Evolutionary conservation across 225 moss, liverwort and hornwort species (phyloP), one percentile per base, ranked within the genome.

Genomic region (Bryoerythrophyllum caledonicum): DNA sequence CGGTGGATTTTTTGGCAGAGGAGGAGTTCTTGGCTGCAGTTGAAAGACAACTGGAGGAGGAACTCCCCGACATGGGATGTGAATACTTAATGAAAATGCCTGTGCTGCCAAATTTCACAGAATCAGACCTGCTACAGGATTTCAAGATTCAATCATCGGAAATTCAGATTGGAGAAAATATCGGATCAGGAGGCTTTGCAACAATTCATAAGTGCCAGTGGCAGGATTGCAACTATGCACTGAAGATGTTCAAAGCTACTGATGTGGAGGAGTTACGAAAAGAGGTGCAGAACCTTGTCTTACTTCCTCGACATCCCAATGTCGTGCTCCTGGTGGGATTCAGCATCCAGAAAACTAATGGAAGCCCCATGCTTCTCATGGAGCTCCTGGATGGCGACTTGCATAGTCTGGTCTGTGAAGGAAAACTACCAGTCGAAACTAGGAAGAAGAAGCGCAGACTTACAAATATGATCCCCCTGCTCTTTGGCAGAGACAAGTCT

Each of bases 61-160:
- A n/a, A n/a, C n/a, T n/a, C n/a, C n/a, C n/a, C n/a, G n/a, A n/a
- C n/a, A n/a, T n/a, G n/a, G n/a, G n/a, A n/a, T n/a, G n/a, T n/a
- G n/a, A n/a, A n/a, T n/a, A n/a, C n/a, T n/a, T n/a, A n/a, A n/a
- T n/a, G n/a, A n/a, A n/a, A n/a, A n/a, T n/a, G n/a, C n/a, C n/a
- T n/a, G n/a, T n/a, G n/a, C n/a, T n/a, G n/a, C n/a, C n/a, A n/a
- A n/a, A n/a, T 3, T 32, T 5, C 32, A 32, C 32, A 32, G 5
- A 5, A 32, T 3, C 32, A 32, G 32, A 32, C 32, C 32, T 32
- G 5, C 32, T 32, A 32, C 32, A 32, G 32, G 32, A 32, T 32
- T 32, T 32, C 56, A 53, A 7, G 63, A 78, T 78, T 30, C 32
- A 55, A 14, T 71, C 24, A 17, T 71, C 71, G 5, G 64, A 78